Percentiles rank a stretch among this genome's conserved stretches.
Conservation (phyloP, 176 grass and related monocot species). For the Luzula sylvatica region DNA sequence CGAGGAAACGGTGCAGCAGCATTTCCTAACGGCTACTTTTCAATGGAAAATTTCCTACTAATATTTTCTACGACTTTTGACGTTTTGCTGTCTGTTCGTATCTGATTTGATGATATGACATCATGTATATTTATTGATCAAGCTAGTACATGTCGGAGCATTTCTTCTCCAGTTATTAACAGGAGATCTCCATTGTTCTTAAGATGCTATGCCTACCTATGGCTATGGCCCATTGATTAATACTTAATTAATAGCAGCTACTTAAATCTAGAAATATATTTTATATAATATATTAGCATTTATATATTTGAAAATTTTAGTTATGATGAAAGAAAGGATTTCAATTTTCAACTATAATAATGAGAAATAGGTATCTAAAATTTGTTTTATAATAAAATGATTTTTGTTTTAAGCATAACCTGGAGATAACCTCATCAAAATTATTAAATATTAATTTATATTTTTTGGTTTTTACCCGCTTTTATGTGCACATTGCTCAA, state of each 20-base stretch:
- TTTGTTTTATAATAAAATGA: too few relatives aligned
- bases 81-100: neutral
- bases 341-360: too few relatives aligned
- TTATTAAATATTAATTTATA: neutral
- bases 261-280: too few relatives aligned
- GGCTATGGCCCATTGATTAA: too few relatives aligned
- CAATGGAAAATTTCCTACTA: neutral
- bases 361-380: too few relatives aligned
- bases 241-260: too few relatives aligned
- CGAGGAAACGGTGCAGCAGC: conserved; percentile 8
- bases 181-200: neutral
- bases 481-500: conserved; percentile 4
- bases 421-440: too few relatives aligned
- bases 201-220: too few relatives aligned
- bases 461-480: neutral
- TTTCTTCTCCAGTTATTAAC: neutral
- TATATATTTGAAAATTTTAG: too few relatives aligned
- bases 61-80: neutral
- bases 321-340: too few relatives aligned
- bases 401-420: too few relatives aligned
- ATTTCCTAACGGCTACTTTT: conserved; percentile 21
- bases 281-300: too few relatives aligned
- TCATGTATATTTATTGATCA: neutral
- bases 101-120: neutral
- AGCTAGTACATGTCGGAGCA: neutral